A percentile compares a stretch with the other conserved stretches of the same genome.
phyloP scores from a whole-genome alignment of 2,329 filamentous ascomycete species.

The Botrytis galanthina region DNA sequence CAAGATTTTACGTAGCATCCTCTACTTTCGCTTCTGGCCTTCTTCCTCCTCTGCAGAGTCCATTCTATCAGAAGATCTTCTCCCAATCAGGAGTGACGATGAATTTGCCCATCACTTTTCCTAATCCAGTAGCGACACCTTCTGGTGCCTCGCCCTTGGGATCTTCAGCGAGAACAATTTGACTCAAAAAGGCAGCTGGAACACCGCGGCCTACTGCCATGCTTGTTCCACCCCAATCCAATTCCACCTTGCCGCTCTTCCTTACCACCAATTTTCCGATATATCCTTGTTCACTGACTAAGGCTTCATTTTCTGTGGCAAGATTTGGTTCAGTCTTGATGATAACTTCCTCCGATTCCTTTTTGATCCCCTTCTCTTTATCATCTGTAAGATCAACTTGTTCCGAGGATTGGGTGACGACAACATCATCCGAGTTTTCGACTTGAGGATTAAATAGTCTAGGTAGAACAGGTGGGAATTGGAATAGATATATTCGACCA shows the following conservation, averaged over 20 bases:
- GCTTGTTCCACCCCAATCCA: constrained; percentile 60
- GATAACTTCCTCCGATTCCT: constrained; percentile 29
- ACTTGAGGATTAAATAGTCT: constrained; percentile 43
- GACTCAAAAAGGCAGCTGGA: constrained; percentile 56
- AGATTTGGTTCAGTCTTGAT: constrained; percentile 19
- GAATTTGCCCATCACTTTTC: constrained; percentile 61
- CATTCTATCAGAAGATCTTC: constrained; percentile 45
- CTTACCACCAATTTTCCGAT: constrained; percentile 60
- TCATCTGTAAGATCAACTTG: constrained; percentile 30
- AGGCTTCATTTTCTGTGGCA: constrained; percentile 24
- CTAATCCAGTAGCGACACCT: constrained; percentile 59
- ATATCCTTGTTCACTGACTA: constrained; percentile 50
- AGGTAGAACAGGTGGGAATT: constrained; percentile 61
- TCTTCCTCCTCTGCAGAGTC: not conserved
- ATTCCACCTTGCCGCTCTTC: constrained; percentile 59
- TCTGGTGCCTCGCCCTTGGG: constrained; percentile 35
- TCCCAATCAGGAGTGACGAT: constrained; percentile 57
- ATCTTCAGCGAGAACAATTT: constrained; percentile 52
- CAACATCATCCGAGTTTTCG: constrained; percentile 44
- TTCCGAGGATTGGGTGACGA: constrained; percentile 23
- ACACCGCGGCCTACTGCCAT: constrained; percentile 53
- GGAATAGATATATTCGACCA: constrained; percentile 61
- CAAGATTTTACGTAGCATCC: not conserved
- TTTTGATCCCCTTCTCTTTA: constrained; percentile 26
- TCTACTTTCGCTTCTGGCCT: not conserved